A percentile compares a stretch with the other conserved stretches of the same genome.
phyloP scores from a whole-genome alignment of 1,284 basidiomycete species.

The Xanthoconium separans region DNA sequence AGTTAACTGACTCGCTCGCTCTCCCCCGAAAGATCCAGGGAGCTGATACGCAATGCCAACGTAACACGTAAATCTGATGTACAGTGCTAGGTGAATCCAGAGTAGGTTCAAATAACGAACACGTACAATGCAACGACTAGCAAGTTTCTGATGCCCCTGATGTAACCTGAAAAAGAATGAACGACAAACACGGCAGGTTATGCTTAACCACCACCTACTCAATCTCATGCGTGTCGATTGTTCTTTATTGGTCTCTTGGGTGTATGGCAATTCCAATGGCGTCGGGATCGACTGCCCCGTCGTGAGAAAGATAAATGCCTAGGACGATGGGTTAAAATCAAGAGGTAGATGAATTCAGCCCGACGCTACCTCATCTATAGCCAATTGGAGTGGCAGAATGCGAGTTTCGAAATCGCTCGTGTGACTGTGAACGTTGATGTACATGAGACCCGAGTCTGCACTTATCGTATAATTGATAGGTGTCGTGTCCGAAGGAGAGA shows the following conservation, averaged over 20 bases:
- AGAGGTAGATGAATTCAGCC: not conserved
- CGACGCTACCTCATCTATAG: slow-evolving; percentile 39
- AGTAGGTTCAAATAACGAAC: not conserved
- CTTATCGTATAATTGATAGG: slow-evolving; percentile 70
- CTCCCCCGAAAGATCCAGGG: slow-evolving; percentile 62
- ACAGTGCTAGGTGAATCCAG: not conserved
- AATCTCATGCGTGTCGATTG: slow-evolving; percentile 53
- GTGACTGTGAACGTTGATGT: slow-evolving; percentile 65
- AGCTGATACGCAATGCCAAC: slow-evolving; percentile 73
- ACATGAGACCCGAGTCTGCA: slow-evolving; percentile 64
- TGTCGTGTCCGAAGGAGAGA: slow-evolving; percentile 32
- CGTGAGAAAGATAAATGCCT: slow-evolving; percentile 68
- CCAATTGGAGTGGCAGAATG: no score
- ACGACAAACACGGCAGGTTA: not conserved
- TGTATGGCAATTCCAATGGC: slow-evolving; percentile 72
- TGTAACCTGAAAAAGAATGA: slow-evolving; percentile 45
- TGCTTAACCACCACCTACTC: slow-evolving; percentile 39
- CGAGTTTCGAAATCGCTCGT: slow-evolving; percentile 49
- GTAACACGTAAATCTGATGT: slow-evolving; percentile 57
- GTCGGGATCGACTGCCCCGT: slow-evolving; percentile 51
- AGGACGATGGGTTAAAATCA: not conserved
- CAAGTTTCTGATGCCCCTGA: slow-evolving; percentile 58
- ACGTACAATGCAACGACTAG: slow-evolving; percentile 62
- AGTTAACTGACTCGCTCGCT: slow-evolving; percentile 60
- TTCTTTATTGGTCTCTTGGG: slow-evolving; percentile 63